Conservation (phyloP, 805 yeast genomes). For the Barnettozyma pratensis region DNA sequence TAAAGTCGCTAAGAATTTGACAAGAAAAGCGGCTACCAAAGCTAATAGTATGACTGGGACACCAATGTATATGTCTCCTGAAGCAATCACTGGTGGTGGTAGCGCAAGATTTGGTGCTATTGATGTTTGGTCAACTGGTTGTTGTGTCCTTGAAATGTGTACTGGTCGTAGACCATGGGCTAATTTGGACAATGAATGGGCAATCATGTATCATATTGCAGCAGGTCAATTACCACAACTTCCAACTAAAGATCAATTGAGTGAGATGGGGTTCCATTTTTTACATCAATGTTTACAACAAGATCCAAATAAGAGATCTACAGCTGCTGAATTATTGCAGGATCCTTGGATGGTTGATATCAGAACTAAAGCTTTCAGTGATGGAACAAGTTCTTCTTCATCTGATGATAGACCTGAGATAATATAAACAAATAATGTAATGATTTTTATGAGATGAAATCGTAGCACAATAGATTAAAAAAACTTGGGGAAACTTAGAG, state of each 20-base stretch:
- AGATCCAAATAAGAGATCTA: constrained; percentile 73
- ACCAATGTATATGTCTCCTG: constrained; percentile 99
- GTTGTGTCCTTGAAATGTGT: constrained; percentile 94
- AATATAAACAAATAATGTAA: not conserved
- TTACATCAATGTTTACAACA: constrained; percentile 72
- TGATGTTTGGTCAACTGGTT: constrained; percentile 96
- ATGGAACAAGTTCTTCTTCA: constrained; percentile 24
- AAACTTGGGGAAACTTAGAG: too few relatives aligned
- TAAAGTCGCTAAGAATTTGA: constrained; percentile 62
- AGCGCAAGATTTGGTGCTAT: constrained; percentile 35
- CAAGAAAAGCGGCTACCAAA: constrained; percentile 36
- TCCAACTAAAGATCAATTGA: constrained; percentile 74
- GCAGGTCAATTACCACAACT: constrained; percentile 88
- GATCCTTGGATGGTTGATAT: constrained; percentile 88
- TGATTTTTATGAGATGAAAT: not conserved
- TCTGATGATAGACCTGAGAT: constrained; percentile 6
- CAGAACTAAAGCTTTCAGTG: constrained; percentile 63
- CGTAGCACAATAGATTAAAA: too few relatives aligned
- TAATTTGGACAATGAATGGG: constrained; percentile 94
- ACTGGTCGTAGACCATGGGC: constrained; percentile 98
- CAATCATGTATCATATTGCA: constrained; percentile 96
- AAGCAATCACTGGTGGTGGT: constrained; percentile 74
- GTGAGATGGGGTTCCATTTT: constrained; percentile 67
- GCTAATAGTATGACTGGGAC: constrained; percentile 64
- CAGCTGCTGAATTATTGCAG: constrained; percentile 77